Evolutionary conservation across 129 eudicot species (phyloP).

Genomic region (Lactuca saligna): DNA sequence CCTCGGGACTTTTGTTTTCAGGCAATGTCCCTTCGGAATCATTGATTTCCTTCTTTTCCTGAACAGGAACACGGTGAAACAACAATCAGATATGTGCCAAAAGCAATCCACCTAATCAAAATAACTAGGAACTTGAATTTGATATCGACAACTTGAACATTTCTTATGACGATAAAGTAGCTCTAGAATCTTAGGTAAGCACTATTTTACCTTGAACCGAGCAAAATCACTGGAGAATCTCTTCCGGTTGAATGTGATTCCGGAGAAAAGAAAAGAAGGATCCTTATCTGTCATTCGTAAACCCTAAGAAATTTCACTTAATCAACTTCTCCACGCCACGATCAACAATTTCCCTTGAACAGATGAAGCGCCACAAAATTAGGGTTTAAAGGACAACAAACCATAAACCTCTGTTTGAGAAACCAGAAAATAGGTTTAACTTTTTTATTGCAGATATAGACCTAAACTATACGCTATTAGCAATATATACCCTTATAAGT

Average conservation of each 20-base stretch:
- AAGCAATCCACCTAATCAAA: neutral
- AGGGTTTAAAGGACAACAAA: conserved; percentile 30
- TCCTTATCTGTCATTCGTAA: conserved; percentile 44
- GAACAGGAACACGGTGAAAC: conserved; percentile 15
- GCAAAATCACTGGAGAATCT: conserved; percentile 68
- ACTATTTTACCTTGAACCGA: conserved; percentile 59
- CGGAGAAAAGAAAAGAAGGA: conserved; percentile 70
- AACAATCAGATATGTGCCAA: conserved; percentile 1
- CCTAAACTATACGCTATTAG: conserved; percentile 15
- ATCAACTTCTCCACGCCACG: neutral
- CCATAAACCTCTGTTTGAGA: conserved; percentile 23
- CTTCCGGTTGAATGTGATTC: conserved; percentile 66
- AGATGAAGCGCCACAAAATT: conserved; percentile 16
- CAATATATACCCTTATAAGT: neutral
- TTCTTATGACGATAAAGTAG: neutral
- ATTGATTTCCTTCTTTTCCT: conserved; percentile 60
- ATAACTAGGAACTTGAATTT: neutral
- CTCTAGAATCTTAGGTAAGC: neutral
- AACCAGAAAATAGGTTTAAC: conserved; percentile 19
- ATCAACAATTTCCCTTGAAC: conserved; percentile 9
- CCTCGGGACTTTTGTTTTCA: conserved; percentile 36
- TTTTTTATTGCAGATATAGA: conserved; percentile 2
- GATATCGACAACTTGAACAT: neutral
- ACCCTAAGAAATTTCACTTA: neutral
- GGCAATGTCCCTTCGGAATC: conserved; percentile 29